phyloP scores from a whole-genome alignment of 1,139 yeast species.

The Suhomyces terraborum region DNA sequence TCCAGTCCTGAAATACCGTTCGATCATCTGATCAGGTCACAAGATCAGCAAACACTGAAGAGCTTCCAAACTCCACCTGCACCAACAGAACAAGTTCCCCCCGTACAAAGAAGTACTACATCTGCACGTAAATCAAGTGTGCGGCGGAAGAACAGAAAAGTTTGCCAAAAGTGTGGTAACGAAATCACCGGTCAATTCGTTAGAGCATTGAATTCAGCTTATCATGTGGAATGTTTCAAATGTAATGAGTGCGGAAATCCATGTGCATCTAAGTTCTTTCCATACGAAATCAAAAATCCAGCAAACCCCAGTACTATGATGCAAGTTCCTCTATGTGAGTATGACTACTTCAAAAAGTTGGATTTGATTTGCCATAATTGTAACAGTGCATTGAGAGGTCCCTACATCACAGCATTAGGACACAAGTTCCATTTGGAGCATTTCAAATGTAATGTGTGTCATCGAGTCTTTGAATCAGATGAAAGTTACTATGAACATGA shows the following conservation, averaged over 20 bases:
- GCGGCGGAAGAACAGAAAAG: conserved; percentile 35
- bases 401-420: conserved; percentile 92
- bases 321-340: conserved; percentile 85
- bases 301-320: conserved; percentile 29
- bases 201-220: conserved; percentile 76
- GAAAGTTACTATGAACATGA: conserved; percentile 93
- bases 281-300: conserved; percentile 45
- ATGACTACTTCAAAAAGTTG: conserved; percentile 83
- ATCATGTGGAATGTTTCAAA: conserved; percentile 83
- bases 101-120: conserved; percentile 12
- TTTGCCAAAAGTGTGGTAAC: conserved; percentile 64
- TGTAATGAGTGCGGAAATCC: conserved; percentile 80
- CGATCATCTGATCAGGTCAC: conserved; percentile 3
- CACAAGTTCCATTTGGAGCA: conserved; percentile 93
- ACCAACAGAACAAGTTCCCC: conserved; percentile 12
- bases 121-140: conserved; percentile 14
- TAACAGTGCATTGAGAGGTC: conserved; percentile 83
- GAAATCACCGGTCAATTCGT: conserved; percentile 81
- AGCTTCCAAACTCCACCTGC: conserved; percentile 7
- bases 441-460: conserved; percentile 88
- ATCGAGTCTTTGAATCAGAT: conserved; percentile 84
- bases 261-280: conserved; percentile 74
- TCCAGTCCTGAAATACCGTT: too few relatives aligned
- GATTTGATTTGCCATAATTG: conserved; percentile 84
- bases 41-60: background rate